Evolutionary conservation across 73 alveolate genomes (phyloP), one percentile per base, ranked within the genome.

Genomic region (Strombidium stylifer): DNA sequence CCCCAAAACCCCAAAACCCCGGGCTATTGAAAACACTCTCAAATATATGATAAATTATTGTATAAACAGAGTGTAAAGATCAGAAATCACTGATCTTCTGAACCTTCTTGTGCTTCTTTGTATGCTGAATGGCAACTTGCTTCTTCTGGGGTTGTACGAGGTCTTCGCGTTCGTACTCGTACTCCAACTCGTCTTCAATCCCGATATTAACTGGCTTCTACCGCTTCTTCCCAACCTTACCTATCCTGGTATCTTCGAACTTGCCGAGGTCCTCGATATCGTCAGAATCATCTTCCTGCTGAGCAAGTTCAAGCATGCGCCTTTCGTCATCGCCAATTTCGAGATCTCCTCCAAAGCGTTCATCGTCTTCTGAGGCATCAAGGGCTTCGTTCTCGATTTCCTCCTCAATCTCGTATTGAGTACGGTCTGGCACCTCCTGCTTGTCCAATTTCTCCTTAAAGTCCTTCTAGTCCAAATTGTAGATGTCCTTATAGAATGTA

Each of bases 391-490:
- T 92, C 53, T 74, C 92, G 46, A 65, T 48, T 42, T 78, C 94
- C 53, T 85, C 89, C 18, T 78, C 85, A 47, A 85, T 69, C 12
- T 87, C 97, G 73, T 81, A 76, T 21, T 75, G 90, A 66, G 82
- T 92, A 53, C 82, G 97, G 15, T 93, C 92, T 49, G 41, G 46
- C 23, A 81, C 89, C 50, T 85, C 79, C 51, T 92, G 86, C 36
- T 77, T 55, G 56, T 89, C 97, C 49, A 95, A 56, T 0, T 57
- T 87, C 44, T 85, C 61, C 41, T 91, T 62, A 79, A 93, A 96
- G 24, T 80, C 95, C 47, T 87, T 87, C 51, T 81, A 80, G 51
- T 97, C 81, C 36, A 82, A 28, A 72, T 97, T 97, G 91, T 96
- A 94, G 50, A 97, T 94, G 27, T 87, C 99, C 47, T 55, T 44